Evolutionary conservation across 768 basidiomycete species (phyloP).

Genomic region (Tylopilus felleus): DNA sequence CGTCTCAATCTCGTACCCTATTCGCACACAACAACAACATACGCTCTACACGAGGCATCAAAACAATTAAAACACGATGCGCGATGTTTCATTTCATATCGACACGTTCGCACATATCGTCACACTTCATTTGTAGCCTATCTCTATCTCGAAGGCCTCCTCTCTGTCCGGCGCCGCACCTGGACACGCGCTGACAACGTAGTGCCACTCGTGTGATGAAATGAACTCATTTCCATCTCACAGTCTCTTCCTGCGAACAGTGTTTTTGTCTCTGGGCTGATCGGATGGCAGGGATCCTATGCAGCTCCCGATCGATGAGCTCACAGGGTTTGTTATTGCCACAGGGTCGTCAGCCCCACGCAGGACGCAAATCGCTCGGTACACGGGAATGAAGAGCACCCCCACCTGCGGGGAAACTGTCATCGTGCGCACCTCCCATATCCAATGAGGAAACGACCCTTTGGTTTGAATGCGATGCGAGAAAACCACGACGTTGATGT

Average conservation of each 20-base stretch:
- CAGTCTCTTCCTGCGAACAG: too few species aligned
- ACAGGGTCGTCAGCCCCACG: conserved; percentile 9
- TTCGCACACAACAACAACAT: background rate
- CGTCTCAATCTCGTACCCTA: background rate
- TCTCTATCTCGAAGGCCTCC: conserved; percentile 4
- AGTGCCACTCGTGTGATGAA: background rate
- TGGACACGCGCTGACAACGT: background rate
- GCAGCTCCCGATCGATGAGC: conserved; percentile 16
- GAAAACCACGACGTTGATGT: conserved; percentile 9
- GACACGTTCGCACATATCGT: background rate
- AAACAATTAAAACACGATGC: background rate
- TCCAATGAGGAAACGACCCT: conserved; percentile 4
- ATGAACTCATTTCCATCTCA: background rate
- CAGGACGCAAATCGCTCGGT: conserved; percentile 5
- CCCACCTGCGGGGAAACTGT: conserved; percentile 11
- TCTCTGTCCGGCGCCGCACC: background rate
- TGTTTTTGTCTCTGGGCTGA: background rate
- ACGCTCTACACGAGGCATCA: background rate
- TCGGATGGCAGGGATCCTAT: conserved; percentile 3
- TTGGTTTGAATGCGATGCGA: background rate
- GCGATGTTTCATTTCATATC: background rate
- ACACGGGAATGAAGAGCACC: conserved; percentile 13
- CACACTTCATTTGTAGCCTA: conserved; percentile 1
- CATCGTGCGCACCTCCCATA: too few species aligned
- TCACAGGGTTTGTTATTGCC: conserved; percentile 10